phyloP scores from a whole-genome alignment of 139 green algal species.

The Axilococcus clingmanii region DNA sequence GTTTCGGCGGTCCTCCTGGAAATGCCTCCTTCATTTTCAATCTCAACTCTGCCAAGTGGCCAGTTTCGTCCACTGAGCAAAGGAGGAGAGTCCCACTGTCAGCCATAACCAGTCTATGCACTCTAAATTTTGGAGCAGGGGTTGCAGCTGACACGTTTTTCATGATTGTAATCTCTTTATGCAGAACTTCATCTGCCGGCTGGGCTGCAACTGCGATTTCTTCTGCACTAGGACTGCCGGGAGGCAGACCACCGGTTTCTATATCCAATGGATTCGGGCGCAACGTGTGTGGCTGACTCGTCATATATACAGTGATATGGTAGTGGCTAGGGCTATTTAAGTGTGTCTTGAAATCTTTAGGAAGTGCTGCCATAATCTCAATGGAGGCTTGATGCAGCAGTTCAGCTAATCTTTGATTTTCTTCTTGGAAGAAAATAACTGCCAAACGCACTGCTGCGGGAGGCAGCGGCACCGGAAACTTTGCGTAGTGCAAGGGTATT shows the following conservation, averaged over 20 bases:
- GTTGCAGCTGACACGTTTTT: neutral
- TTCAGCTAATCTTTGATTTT: conserved; percentile 3
- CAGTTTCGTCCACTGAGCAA: conserved; percentile 26
- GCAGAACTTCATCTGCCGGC: neutral
- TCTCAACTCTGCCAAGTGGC: conserved; percentile 21
- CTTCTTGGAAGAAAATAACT: conserved; percentile 26
- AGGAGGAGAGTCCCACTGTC: conserved; percentile 39
- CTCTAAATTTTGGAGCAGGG: conserved; percentile 8
- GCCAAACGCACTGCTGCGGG: conserved; percentile 20
- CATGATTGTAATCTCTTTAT: conserved; percentile 2
- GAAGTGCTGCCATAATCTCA: conserved; percentile 11
- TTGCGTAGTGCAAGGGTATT: conserved; percentile 23
- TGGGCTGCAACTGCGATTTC: neutral
- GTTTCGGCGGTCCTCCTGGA: conserved; percentile 18
- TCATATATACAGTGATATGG: conserved; percentile 33
- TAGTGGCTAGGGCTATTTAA: conserved; percentile 20
- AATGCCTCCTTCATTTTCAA: conserved; percentile 18
- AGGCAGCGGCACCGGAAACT: conserved; percentile 29
- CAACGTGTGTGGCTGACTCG: conserved; percentile 5
- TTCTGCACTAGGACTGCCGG: neutral
- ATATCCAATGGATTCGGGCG: conserved; percentile 6
- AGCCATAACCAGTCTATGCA: conserved; percentile 40
- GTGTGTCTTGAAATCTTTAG: conserved; percentile 18
- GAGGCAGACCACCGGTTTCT: too few relatives aligned
- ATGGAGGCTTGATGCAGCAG: conserved; percentile 9